Percentiles rank a stretch among this genome's conserved stretches.
These are phyloP conservation scores for Microdochium bolleyi DNA, from an alignment of 2,329 filamentous ascomycete genomes.

Conservation along the genomic window DNA sequence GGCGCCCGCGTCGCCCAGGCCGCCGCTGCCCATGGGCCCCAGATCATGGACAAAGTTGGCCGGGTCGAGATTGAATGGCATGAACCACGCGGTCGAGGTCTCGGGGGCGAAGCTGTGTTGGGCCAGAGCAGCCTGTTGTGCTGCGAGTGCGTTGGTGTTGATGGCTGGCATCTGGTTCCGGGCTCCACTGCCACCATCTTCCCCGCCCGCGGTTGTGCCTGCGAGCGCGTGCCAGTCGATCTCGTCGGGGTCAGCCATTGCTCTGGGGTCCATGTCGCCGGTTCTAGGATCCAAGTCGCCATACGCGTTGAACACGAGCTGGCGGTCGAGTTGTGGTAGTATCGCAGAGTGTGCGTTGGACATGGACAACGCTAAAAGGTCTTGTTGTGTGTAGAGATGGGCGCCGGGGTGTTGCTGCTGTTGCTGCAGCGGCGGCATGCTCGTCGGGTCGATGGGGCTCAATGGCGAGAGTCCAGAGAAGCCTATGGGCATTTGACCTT, in stretches of 20 bases:
- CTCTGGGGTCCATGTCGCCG: constrained; percentile 37
- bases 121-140: constrained; percentile 14
- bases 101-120: constrained; percentile 24
- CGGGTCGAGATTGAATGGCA: constrained; percentile 87
- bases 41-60: constrained; percentile 38
- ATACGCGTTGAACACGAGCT: constrained; percentile 70
- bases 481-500: constrained; percentile 6
- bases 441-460: constrained; percentile 31
- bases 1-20: background rate
- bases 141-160: constrained; percentile 17
- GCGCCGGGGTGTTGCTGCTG: constrained; percentile 22
- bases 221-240: constrained; percentile 39
- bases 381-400: constrained; percentile 36
- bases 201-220: constrained; percentile 15
- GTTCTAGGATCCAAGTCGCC: constrained; percentile 38
- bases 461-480: constrained; percentile 44
- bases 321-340: constrained; percentile 64
- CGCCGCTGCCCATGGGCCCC: background rate
- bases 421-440: background rate
- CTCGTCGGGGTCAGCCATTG: constrained; percentile 27
- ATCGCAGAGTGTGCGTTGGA: constrained; percentile 39
- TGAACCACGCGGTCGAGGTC: constrained; percentile 71
- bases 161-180: constrained; percentile 16
- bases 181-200: constrained; percentile 16
- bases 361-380: constrained; percentile 46